A percentile compares a stretch with the other conserved stretches of the same genome.
These are phyloP conservation scores for Aspergillus ostianus DNA, from an alignment of 495 filamentous ascomycete genomes.

Conservation along the genomic window DNA sequence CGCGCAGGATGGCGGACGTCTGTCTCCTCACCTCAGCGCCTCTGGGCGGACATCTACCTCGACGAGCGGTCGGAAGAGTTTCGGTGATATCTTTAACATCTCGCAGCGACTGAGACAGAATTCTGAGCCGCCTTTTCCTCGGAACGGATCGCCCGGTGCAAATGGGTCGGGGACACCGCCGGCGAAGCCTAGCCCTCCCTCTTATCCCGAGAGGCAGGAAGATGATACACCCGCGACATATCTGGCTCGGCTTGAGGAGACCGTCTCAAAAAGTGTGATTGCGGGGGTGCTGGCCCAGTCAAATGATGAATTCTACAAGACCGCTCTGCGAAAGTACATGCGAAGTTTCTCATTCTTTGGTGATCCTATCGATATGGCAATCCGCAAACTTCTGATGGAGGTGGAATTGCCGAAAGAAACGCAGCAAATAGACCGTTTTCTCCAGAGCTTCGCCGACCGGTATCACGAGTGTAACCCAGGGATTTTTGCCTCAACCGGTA, in stretches of 20 bases:
- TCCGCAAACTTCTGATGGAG: constrained; percentile 93
- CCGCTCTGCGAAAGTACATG: constrained; percentile 91
- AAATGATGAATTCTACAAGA: constrained; percentile 76
- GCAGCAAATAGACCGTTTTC: constrained; percentile 92
- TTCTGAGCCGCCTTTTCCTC: constrained; percentile 61
- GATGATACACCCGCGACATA: constrained; percentile 90
- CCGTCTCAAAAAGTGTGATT: constrained; percentile 72
- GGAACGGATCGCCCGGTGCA: constrained; percentile 53
- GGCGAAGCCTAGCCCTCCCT: constrained; percentile 64
- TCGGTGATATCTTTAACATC: constrained; percentile 81
- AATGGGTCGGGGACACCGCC: constrained; percentile 64
- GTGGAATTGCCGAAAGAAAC: constrained; percentile 95
- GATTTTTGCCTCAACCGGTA: constrained; percentile 81
- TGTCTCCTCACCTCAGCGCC: constrained; percentile 57
- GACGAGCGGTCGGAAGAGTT: constrained; percentile 79
- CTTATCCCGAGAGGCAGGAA: constrained; percentile 77
- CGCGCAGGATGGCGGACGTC: constrained; percentile 54
- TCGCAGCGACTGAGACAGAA: constrained; percentile 71
- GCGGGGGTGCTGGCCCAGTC: constrained; percentile 80
- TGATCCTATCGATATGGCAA: constrained; percentile 96
- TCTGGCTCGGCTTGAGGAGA: constrained; percentile 75
- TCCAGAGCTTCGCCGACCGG: constrained; percentile 92
- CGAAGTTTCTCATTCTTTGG: constrained; percentile 89
- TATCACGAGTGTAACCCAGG: constrained; percentile 99
- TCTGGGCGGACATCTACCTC: constrained; percentile 75